phyloP scores from a whole-genome alignment of 78 protist genomes.

The Dictyostelium capitatum region DNA sequence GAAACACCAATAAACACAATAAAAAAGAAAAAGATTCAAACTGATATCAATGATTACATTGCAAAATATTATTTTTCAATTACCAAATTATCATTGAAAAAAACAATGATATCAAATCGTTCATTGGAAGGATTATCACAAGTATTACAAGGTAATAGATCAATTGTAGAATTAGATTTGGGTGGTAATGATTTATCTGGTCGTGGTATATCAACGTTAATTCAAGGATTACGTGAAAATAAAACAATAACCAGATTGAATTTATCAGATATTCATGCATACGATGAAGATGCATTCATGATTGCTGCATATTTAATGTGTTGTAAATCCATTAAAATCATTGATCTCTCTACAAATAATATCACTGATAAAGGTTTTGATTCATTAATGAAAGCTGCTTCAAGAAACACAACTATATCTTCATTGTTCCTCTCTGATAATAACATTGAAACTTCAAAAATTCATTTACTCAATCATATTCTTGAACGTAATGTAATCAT shows the following conservation, averaged over 20 bases:
- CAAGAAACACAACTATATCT: conserved; percentile 8
- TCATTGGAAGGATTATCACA: conserved; percentile 52
- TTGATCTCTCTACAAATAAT: conserved; percentile 53
- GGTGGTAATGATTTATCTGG: conserved; percentile 47
- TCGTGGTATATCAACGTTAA: conserved; percentile 30
- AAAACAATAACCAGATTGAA: conserved; percentile 59
- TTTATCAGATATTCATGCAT: conserved; percentile 58
- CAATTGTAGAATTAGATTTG: conserved; percentile 52
- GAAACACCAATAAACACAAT: conserved; percentile 60
- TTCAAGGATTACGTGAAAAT: conserved; percentile 38
- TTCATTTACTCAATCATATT: conserved; percentile 19
- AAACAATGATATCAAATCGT: conserved; percentile 22
- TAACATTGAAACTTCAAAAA: conserved; percentile 29
- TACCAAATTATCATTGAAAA: conserved; percentile 55
- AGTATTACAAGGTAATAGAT: conserved; percentile 8
- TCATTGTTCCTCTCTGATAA: conserved; percentile 43
- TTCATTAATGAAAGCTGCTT: conserved; percentile 28
- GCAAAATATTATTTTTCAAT: conserved; percentile 48
- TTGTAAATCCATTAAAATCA: neutral
- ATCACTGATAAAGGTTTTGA: conserved; percentile 69
- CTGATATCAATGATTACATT: conserved; percentile 21
- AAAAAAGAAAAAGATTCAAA: conserved; percentile 50
- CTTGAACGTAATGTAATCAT: conserved; percentile 26
- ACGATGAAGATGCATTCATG: conserved; percentile 74
- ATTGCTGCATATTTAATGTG: conserved; percentile 40